Base-by-base conservation (phyloP, 2,329 filamentous ascomycete species). In the Colletotrichum costaricense region DNA sequence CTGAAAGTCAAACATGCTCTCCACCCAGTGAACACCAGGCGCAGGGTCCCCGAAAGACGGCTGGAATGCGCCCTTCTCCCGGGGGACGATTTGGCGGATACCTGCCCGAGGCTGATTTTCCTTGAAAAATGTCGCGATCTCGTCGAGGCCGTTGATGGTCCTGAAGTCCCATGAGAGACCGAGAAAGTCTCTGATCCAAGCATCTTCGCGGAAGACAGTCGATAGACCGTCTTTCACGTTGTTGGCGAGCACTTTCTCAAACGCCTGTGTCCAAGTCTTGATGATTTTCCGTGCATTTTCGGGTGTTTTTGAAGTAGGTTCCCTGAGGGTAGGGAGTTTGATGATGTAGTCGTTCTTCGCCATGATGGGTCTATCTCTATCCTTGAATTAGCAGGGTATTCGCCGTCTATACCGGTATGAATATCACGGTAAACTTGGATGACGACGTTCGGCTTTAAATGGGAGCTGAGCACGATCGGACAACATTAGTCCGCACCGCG, bases 131-230 rank as follows among this genome's bases (percentile, higher is more conserved):
- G 42, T 52, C 9, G 49, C 54, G 7, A 72, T 72, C 2, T 59
- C 30, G n/a, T 52, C 30, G 9, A 70, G 56, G 11, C 62, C 64
- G 19, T 72, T 59, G 12, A 74, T 67, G 5, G 73, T 73, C 67
- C 84, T 86, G 63, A 89, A 87, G 58, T 87, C 85, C 89, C 89
- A 91, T 0, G 88, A 85, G 1, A 91, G 78, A 28, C 84, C 86
- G 0, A 92, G 81, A 52, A 90, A 88, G 76, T 92, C 90, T 9
- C 89, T 85, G 88, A 89, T 91, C 79, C 86, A 90, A 63, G 87
- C 86, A 22, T 86, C 81, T 9, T 75, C 72, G 16, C 76, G 76
- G 57, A 90, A 86, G 2, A 89, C 9, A 1, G 24, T n/a, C 5
- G 49, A 24, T 12, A 69, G 22, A 2, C 22, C 30, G 5, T 24